Conservation (phyloP, 139 green algal species). For the Pleodorina starrii region DNA sequence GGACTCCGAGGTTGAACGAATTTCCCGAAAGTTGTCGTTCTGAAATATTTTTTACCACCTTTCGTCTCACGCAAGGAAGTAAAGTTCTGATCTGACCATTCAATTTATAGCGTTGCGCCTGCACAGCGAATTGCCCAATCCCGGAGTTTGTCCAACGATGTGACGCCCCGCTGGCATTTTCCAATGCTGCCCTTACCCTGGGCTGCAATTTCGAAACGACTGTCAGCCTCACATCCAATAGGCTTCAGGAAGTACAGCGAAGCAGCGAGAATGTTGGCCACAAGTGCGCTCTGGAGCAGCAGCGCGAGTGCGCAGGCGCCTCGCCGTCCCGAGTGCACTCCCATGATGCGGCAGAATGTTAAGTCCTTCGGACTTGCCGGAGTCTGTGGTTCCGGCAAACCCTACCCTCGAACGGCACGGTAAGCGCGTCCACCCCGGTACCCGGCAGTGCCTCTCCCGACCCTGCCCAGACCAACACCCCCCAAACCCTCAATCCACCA, state of each 20-base stretch:
- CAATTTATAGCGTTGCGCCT: too few species aligned
- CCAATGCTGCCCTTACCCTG: constrained; percentile 6
- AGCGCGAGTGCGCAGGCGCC: not conserved
- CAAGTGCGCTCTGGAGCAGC: not conserved
- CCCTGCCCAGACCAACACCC: too few species aligned
- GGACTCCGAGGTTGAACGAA: too few species aligned
- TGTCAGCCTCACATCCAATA: not conserved
- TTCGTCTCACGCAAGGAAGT: too few species aligned
- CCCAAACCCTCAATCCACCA: too few species aligned
- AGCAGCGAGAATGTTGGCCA: not conserved
- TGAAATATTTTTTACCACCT: too few species aligned
- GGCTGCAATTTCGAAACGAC: not conserved
- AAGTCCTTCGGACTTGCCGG: not conserved
- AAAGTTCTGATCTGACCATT: too few species aligned
- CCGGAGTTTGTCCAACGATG: constrained; percentile 29
- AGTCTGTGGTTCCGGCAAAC: not conserved
- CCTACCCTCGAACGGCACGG: not conserved
- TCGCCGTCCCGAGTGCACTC: not conserved
- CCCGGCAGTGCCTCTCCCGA: too few species aligned
- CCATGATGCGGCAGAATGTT: not conserved
- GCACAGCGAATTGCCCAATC: too few species aligned
- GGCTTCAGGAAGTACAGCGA: not conserved
- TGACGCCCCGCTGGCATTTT: not conserved
- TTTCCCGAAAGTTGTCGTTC: too few species aligned
- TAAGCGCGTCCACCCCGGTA: not conserved